Evolutionary conservation across 495 filamentous ascomycete species (phyloP).

Genomic region (Daldinia caldariorum): DNA sequence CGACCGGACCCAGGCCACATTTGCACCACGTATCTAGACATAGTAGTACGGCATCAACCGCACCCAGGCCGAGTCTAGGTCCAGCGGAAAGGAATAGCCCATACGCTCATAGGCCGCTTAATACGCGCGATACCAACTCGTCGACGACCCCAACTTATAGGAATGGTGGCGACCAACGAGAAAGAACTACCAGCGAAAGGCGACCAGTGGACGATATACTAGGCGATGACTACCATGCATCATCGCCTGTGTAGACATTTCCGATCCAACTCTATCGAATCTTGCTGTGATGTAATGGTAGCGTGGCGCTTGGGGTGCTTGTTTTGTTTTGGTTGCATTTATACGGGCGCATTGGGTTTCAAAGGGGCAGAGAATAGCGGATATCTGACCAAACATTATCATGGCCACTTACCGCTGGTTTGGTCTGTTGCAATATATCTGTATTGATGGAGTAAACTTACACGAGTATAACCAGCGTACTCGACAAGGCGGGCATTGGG

Average conservation of each 20-base stretch:
- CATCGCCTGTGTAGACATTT: conserved; percentile 29
- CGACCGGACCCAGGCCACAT: conserved; percentile 14
- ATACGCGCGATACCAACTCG: conserved; percentile 23
- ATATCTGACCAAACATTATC: not conserved
- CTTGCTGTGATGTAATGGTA: conserved; percentile 37
- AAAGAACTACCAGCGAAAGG: conserved; percentile 29
- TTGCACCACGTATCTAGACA: conserved; percentile 20
- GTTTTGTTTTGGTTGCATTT: conserved; percentile 37
- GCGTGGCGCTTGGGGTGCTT: conserved; percentile 44
- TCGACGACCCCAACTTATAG: conserved; percentile 10
- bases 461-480: conserved; percentile 8
- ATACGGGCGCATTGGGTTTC: conserved; percentile 35
- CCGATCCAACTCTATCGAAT: conserved; percentile 9
- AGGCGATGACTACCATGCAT: conserved; percentile 20
- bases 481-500: conserved; percentile 7
- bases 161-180: conserved; percentile 31
- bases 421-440: conserved; percentile 3
- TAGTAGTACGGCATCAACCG: conserved; percentile 22
- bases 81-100: conserved; percentile 30
- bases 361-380: conserved; percentile 22
- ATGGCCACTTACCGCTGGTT: conserved; percentile 4
- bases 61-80: conserved; percentile 20
- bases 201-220: conserved; percentile 43
- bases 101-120: conserved; percentile 15
- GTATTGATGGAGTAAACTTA: conserved; percentile 5